A percentile compares a stretch with the other conserved stretches of the same genome.
phyloP scores from a whole-genome alignment of 202 grass and related monocot species.

The Musa balbisiana region DNA sequence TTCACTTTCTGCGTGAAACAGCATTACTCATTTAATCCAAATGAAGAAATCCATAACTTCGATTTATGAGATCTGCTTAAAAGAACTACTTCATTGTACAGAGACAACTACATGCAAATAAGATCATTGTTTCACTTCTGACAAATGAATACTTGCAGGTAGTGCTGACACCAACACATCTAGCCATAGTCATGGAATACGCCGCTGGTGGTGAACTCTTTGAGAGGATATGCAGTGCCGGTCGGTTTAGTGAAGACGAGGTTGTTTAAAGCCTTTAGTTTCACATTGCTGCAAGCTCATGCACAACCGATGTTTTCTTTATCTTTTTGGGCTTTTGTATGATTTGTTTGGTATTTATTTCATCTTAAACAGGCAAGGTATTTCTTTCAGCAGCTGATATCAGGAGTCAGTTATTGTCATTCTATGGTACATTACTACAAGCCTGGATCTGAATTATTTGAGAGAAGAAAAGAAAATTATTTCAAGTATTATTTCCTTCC shows the following conservation, averaged over 20 bases:
- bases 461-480: not conserved
- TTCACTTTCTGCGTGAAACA: no score
- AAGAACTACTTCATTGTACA: not conserved
- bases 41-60: no score
- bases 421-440: constrained; percentile 43
- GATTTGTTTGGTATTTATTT: not conserved
- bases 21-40: no score
- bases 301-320: not conserved
- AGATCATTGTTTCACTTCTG: not conserved
- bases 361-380: constrained; percentile 52
- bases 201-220: constrained; percentile 89
- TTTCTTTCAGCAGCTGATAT: constrained; percentile 92
- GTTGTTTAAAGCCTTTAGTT: constrained; percentile 24
- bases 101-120: not conserved
- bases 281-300: not conserved
- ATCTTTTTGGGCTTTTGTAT: not conserved
- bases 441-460: not conserved
- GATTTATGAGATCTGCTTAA: no score
- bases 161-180: constrained; percentile 59
- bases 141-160: constrained; percentile 37
- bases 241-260: constrained; percentile 94
- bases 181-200: constrained; percentile 96
- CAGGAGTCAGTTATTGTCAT: constrained; percentile 93
- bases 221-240: constrained; percentile 66
- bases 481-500: not conserved